These are phyloP conservation scores for Maudiozyma humilis DNA, from an alignment of 1,139 yeast genomes.

Conservation along the genomic window DNA sequence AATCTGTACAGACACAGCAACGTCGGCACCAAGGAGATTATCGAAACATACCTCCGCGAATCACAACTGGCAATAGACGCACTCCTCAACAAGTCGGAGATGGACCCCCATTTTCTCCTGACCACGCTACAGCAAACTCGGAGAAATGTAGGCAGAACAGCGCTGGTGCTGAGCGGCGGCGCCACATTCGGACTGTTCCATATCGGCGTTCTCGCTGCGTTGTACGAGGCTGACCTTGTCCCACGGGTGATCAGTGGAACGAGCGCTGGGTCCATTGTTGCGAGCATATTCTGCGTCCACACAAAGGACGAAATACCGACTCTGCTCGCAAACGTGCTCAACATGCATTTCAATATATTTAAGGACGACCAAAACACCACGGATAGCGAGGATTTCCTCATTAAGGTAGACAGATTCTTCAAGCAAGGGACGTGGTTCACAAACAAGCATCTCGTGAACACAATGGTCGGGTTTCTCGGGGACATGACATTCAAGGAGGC, in stretches of 20 bases:
- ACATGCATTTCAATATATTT: constrained; percentile 64
- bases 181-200: constrained; percentile 90
- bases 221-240: constrained; percentile 61
- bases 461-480: constrained; percentile 77
- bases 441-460: constrained; percentile 56
- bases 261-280: constrained; percentile 93
- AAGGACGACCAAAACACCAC: constrained; percentile 44
- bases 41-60: constrained; percentile 76
- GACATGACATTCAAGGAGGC: constrained; percentile 94
- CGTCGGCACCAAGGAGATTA: constrained; percentile 76
- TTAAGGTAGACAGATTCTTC: constrained; percentile 41
- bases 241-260: constrained; percentile 94
- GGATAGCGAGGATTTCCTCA: constrained; percentile 36
- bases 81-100: constrained; percentile 34
- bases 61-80: constrained; percentile 57
- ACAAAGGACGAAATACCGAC: constrained; percentile 62
- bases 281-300: constrained; percentile 77
- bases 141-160: constrained; percentile 88
- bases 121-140: constrained; percentile 82
- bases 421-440: constrained; percentile 79
- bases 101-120: constrained; percentile 62
- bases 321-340: constrained; percentile 47
- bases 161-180: constrained; percentile 88
- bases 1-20: constrained; percentile 68
- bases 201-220: constrained; percentile 79